Evolutionary conservation across 202 grass and related monocot species (phyloP).

Genomic region (Saccharum hybrid): DNA sequence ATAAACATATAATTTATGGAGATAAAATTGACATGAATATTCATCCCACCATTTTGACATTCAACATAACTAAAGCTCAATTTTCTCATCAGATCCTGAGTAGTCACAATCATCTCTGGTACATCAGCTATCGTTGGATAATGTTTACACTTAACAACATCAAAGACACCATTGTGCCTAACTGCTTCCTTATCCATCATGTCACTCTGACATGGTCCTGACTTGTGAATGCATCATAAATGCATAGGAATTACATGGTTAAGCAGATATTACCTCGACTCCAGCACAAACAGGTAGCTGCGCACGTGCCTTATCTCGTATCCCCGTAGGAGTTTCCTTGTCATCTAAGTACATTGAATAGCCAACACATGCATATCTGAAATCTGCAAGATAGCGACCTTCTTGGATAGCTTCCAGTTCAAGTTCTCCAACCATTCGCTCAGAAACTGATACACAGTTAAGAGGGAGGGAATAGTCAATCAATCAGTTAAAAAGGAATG

Average conservation of each 20-base stretch:
- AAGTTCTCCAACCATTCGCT: conserved; percentile 75
- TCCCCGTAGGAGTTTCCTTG: conserved; percentile 54
- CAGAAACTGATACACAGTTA: conserved; percentile 64
- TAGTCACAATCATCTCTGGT: background rate
- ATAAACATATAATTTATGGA: background rate
- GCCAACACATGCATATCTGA: conserved; percentile 85
- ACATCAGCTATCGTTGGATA: conserved; percentile 15
- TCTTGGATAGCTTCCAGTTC: conserved; percentile 76
- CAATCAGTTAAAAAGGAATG: conserved; percentile 9
- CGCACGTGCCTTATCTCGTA: conserved; percentile 53
- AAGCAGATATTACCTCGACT: conserved; percentile 64
- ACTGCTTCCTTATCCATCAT: conserved; percentile 24
- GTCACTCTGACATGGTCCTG: conserved; percentile 16
- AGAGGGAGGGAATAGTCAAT: conserved; percentile 18
- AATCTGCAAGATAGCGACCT: conserved; percentile 74
- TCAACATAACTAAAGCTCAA: conserved; percentile 18
- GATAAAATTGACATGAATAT: conserved; percentile 14
- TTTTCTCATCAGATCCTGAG: conserved; percentile 17
- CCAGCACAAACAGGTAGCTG: conserved; percentile 83
- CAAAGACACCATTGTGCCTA: conserved; percentile 7
- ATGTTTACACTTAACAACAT: conserved; percentile 14
- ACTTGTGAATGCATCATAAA: conserved; percentile 15
- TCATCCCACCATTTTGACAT: background rate
- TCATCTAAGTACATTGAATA: conserved; percentile 85
- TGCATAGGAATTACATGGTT: conserved; percentile 40